Evolutionary conservation across 2,329 filamentous ascomycete genomes (phyloP), one percentile per base, ranked within the genome.

Genomic region (Botrytis cinerea): DNA sequence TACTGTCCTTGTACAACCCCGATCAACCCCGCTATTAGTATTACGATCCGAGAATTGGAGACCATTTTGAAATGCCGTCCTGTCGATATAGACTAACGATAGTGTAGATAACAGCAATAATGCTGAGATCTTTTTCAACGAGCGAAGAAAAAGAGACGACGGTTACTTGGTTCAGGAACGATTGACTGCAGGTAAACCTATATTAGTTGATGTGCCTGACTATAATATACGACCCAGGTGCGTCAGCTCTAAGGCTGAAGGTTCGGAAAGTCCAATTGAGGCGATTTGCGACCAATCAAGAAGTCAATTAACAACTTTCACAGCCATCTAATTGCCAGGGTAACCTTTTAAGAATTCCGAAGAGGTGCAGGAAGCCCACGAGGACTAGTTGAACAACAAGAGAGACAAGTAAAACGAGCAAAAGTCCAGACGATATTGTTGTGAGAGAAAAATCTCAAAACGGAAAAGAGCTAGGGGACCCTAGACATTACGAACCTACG

Each of bases 401-500:
- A 73, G 67, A 67, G 69, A 73, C 61, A 71, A 72, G 40, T 60
- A 75, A 61, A 61, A 38, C 35, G 64, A 71, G 63, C 45, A 60
- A 73, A 60, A n/a, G 54, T 69, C 66, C 32, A 60, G 66, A 73
- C 25, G 32, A 43, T 51, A 57, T 62, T 74, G 71, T 62, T 61
- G 43, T 32, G 43, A 57, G 67, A 32, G 25, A 54, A 51, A 35
- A 20, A 59, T 40, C 76, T 76, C 70, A 71, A 78, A 77, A 68
- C 75, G 76, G 77, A 64, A 78, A 78, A 78, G 73, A 79, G 78
- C 76, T 78, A 79, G 78, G 78, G 73, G 68, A 73, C 72, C 76
- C 76, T 70, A 57, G 76, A 66, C 25, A 61, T 70, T 48, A 35
- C 40, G 45, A 32, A 40, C 57, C 38, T 70, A 54, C 61, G 16